phyloP scores from a whole-genome alignment of 768 basidiomycete species.

The Boletus sp. region DNA sequence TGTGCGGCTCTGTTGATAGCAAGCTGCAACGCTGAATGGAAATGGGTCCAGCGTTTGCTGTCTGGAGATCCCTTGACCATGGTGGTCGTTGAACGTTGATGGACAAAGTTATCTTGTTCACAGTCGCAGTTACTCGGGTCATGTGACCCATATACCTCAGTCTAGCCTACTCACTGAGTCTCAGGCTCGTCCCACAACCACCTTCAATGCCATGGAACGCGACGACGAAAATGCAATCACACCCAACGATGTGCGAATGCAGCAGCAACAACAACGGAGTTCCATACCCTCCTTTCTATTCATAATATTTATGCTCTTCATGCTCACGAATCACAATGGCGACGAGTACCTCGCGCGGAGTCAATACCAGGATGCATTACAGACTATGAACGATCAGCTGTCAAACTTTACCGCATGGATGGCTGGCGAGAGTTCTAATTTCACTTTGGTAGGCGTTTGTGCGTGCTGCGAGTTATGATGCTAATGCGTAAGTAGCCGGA shows the following conservation, averaged over 20 bases:
- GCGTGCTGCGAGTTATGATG: not conserved
- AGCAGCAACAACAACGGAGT: conserved; percentile 45
- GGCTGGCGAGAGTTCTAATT: conserved; percentile 63
- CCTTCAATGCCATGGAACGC: conserved; percentile 28
- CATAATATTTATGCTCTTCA: conserved; percentile 68
- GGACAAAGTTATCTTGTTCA: not conserved
- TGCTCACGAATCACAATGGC: conserved; percentile 72
- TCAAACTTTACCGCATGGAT: conserved; percentile 78
- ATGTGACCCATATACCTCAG: conserved; percentile 26
- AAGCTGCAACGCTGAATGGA: conserved; percentile 50
- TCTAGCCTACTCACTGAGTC: too few species aligned
- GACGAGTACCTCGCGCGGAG: conserved; percentile 63
- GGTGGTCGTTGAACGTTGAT: not conserved
- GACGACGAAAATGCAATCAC: conserved; percentile 21
- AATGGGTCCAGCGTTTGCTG: conserved; percentile 50
- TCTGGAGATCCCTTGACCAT: conserved; percentile 25
- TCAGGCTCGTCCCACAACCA: not conserved
- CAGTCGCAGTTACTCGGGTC: conserved; percentile 1
- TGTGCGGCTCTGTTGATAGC: conserved; percentile 50
- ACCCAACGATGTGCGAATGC: conserved; percentile 8
- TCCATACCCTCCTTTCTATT: conserved; percentile 73
- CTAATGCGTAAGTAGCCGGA: conserved; percentile 41
- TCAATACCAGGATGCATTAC: conserved; percentile 64
- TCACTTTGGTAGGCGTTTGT: conserved; percentile 50
- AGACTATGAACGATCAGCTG: conserved; percentile 53